phyloP scores from a whole-genome alignment of 2,329 filamentous ascomycete genomes.

The Pseudofabraea citricarpa region DNA sequence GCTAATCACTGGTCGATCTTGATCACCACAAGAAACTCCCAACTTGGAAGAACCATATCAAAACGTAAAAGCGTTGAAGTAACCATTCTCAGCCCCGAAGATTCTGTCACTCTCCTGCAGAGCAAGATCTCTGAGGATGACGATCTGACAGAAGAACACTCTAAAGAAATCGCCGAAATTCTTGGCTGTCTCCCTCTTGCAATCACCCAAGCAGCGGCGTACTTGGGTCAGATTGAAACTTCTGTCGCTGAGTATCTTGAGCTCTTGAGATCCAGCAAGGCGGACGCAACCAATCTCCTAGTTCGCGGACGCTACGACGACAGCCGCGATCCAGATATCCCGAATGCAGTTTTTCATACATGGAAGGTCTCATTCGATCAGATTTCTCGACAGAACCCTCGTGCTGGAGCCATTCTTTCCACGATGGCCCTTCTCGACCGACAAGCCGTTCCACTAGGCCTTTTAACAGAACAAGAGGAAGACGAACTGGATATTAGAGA shows the following conservation, averaged over 20 bases:
- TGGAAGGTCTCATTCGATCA: slow-evolving; percentile 1
- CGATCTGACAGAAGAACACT: background rate
- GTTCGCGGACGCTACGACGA: background rate
- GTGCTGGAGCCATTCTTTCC: background rate
- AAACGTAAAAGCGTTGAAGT: slow-evolving; percentile 7
- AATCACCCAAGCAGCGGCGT: slow-evolving; percentile 18
- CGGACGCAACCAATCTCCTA: background rate
- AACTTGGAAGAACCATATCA: slow-evolving; percentile 3
- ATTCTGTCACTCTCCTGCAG: slow-evolving; percentile 7
- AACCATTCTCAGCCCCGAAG: slow-evolving; percentile 1
- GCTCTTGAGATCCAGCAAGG: background rate
- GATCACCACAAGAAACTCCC: slow-evolving; percentile 13
- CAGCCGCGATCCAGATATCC: background rate
- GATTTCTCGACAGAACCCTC: background rate
- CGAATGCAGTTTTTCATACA: background rate
- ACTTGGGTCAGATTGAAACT: slow-evolving; percentile 8
- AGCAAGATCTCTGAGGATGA: slow-evolving; percentile 10
- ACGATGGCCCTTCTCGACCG: background rate
- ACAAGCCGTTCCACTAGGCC: background rate
- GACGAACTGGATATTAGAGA: background rate
- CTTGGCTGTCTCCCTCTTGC: slow-evolving; percentile 20
- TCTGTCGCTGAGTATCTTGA: background rate
- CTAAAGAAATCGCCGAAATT: slow-evolving; percentile 1
- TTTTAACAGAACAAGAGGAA: background rate
- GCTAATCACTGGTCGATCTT: slow-evolving; percentile 6